A percentile compares a stretch with the other conserved stretches of the same genome.
phyloP scores from a whole-genome alignment of 2,329 filamentous ascomycete genomes.

The Stagonosporopsis vannaccii region DNA sequence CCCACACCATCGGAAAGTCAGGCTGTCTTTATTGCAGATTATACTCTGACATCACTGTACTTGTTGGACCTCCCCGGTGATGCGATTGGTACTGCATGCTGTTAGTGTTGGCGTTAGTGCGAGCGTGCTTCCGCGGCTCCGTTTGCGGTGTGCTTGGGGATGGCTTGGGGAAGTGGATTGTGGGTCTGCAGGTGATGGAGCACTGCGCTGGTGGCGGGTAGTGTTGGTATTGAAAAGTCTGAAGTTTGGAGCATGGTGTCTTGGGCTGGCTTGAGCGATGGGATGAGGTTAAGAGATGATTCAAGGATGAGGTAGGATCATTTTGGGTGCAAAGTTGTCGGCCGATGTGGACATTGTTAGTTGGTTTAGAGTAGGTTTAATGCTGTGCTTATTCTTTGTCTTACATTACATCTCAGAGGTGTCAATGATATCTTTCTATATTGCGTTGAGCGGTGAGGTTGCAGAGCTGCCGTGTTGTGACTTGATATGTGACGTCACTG shows the following conservation, averaged over 20 bases:
- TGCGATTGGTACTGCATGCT: conserved; percentile 8
- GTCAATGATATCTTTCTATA: not conserved
- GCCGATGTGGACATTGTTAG: no score
- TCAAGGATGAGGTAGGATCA: no score
- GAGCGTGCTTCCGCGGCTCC: not conserved
- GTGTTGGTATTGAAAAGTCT: not conserved
- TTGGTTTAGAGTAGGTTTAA: no score
- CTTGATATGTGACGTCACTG: not conserved
- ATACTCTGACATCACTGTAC: conserved; percentile 8
- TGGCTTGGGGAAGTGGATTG: not conserved
- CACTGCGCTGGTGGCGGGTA: not conserved
- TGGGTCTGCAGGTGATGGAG: not conserved
- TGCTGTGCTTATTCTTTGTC: no score
- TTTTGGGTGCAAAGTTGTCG: no score
- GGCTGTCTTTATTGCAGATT: not conserved
- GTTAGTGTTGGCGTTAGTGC: conserved; percentile 4
- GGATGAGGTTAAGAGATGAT: not conserved
- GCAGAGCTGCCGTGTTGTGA: not conserved
- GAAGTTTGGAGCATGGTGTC: not conserved
- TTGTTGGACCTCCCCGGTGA: not conserved
- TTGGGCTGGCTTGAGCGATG: not conserved
- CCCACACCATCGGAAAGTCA: no score
- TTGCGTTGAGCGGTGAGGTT: not conserved
- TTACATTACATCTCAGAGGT: no score
- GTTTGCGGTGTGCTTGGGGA: not conserved